phyloP scores from a whole-genome alignment of 163 green algal species.

The Scenedesmus sp. region DNA sequence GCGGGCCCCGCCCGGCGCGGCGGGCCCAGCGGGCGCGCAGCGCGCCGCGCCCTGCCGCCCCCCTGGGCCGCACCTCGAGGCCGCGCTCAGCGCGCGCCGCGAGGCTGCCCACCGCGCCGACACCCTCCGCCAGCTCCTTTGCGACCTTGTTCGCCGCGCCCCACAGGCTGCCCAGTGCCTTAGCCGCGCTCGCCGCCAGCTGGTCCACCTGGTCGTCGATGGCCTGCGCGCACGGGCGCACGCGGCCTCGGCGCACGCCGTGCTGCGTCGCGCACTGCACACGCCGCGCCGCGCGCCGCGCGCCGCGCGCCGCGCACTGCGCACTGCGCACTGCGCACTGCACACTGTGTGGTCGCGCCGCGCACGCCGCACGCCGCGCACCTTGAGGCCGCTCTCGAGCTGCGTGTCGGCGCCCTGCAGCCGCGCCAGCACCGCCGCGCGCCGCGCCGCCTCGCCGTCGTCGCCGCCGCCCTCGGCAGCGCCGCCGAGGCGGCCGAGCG shows the following conservation, averaged over 20 bases:
- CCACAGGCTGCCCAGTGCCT: constrained; percentile 57
- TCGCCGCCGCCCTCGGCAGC: neutral
- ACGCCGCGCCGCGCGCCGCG: too few species aligned
- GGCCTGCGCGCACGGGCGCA: too few species aligned
- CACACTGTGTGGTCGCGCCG: neutral
- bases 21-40: too few species aligned
- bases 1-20: too few species aligned
- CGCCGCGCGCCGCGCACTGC: too few species aligned
- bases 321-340: too few species aligned
- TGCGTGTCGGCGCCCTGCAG: constrained; percentile 34
- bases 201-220: constrained; percentile 64
- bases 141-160: constrained; percentile 48
- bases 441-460: constrained; percentile 19
- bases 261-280: neutral
- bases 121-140: constrained; percentile 29
- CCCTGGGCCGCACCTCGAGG: constrained; percentile 30
- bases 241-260: too few species aligned
- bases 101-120: constrained; percentile 15
- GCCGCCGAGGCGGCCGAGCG: neutral
- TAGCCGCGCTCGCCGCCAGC: constrained; percentile 53
- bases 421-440: constrained; percentile 19
- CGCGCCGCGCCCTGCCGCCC: neutral
- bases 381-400: constrained; percentile 51
- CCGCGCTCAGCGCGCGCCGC: constrained; percentile 18
- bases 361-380: constrained; percentile 1